phyloP scores from a whole-genome alignment of 106 monocot genomes.

The Phalaenopsis aphrodite region DNA sequence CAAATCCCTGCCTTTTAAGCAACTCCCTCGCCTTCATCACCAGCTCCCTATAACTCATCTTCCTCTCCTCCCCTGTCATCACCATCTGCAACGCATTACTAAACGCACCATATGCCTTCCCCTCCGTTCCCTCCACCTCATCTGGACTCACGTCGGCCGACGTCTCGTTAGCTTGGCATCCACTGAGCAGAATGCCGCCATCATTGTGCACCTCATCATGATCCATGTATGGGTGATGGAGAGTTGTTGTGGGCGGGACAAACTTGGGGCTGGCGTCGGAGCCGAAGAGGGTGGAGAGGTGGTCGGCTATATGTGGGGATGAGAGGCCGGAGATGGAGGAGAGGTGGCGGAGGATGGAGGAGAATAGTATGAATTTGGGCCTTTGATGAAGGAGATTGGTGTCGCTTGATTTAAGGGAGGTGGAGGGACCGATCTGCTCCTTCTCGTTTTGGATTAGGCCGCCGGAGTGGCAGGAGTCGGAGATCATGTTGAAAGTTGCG shows the following conservation, averaged over 20 bases:
- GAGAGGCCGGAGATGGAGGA: constrained; percentile 38
- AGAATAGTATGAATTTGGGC: constrained; percentile 25
- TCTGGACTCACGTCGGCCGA: constrained; percentile 58
- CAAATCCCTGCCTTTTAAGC: constrained; percentile 30
- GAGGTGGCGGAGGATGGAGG: constrained; percentile 41
- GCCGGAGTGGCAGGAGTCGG: constrained; percentile 95
- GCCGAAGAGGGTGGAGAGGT: constrained; percentile 53
- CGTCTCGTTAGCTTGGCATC: constrained; percentile 74
- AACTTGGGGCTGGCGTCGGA: constrained; percentile 39
- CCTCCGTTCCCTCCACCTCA: constrained; percentile 5
- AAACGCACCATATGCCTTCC: constrained; percentile 60
- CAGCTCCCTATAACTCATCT: constrained; percentile 53
- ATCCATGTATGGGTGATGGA: neutral
- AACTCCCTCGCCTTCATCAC: constrained; percentile 31
- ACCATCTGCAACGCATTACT: constrained; percentile 51
- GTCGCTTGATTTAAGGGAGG: neutral
- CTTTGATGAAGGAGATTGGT: neutral
- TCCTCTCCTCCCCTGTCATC: constrained; percentile 14
- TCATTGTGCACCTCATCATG: neutral
- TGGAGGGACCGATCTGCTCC: constrained; percentile 71
- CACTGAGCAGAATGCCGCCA: constrained; percentile 68
- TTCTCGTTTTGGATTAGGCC: constrained; percentile 92
- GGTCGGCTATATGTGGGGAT: constrained; percentile 52
- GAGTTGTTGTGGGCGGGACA: neutral
- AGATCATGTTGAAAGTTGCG: constrained; percentile 64